These are phyloP conservation scores for Neodidymelliopsis sp. DNA, from an alignment of 2,329 filamentous ascomycete species.

Conservation along the genomic window DNA sequence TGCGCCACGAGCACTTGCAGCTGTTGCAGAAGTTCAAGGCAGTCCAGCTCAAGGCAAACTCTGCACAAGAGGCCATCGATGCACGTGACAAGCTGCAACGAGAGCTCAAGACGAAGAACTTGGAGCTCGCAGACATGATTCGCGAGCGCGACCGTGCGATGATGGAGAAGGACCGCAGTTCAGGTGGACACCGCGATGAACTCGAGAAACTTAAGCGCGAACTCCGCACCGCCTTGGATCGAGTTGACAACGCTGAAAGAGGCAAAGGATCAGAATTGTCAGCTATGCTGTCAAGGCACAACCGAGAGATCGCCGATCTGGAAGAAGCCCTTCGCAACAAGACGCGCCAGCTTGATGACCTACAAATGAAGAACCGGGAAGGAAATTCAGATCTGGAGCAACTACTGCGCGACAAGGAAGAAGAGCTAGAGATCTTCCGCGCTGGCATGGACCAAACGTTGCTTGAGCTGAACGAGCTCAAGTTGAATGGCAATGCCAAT, in stretches of 20 bases:
- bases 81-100: conserved; percentile 92
- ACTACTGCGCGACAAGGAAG: conserved; percentile 89
- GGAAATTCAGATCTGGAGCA: conserved; percentile 86
- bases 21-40: conserved; percentile 95
- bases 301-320: conserved; percentile 94
- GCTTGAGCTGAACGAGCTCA: conserved; percentile 89
- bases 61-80: conserved; percentile 95
- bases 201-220: conserved; percentile 94
- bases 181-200: conserved; percentile 88
- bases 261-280: conserved; percentile 95
- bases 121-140: conserved; percentile 99
- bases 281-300: conserved; percentile 93
- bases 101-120: conserved; percentile 98
- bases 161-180: conserved; percentile 89
- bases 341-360: conserved; percentile 83
- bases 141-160: conserved; percentile 91
- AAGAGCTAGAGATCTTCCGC: conserved; percentile 97
- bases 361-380: conserved; percentile 78
- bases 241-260: conserved; percentile 89
- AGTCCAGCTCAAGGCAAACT: conserved; percentile 94
- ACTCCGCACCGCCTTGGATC: conserved; percentile 87
- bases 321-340: conserved; percentile 91
- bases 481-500: conserved; percentile 65
- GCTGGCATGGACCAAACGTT: conserved; percentile 96
- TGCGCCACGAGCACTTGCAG: conserved; percentile 93